Conservation (phyloP, 2,329 filamentous ascomycete genomes). For the Alternaria arborescens region DNA sequence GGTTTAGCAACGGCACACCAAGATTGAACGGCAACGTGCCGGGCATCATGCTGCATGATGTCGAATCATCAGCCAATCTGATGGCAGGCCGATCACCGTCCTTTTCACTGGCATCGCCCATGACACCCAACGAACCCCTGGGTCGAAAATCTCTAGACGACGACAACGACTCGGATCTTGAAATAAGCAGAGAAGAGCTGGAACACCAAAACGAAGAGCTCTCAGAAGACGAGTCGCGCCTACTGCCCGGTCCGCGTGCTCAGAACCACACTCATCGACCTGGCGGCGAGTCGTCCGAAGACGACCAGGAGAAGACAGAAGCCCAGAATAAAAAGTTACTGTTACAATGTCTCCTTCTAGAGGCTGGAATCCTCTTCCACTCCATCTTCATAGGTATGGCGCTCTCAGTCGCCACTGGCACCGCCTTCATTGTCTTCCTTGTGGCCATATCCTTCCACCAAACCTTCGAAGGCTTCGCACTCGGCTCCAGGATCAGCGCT, state of each 20-base stretch:
- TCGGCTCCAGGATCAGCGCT: conserved; percentile 74
- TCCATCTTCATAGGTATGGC: conserved; percentile 80
- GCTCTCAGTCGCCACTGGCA: conserved; percentile 71
- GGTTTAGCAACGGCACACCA: conserved; percentile 36
- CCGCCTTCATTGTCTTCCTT: conserved; percentile 71
- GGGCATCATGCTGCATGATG: conserved; percentile 44
- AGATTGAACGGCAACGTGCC: conserved; percentile 36
- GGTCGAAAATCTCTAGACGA: conserved; percentile 26
- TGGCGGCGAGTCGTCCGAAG: conserved; percentile 24
- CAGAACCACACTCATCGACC: conserved; percentile 28
- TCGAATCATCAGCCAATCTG: conserved; percentile 44
- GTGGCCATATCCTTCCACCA: conserved; percentile 77
- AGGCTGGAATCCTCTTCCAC: conserved; percentile 82
- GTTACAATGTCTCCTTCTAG: conserved; percentile 76
- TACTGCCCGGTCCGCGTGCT: conserved; percentile 36
- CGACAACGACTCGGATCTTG: conserved; percentile 41
- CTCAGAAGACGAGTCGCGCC: conserved; percentile 44
- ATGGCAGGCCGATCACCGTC: conserved; percentile 47
- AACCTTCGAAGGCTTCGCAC: conserved; percentile 73
- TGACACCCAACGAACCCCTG: conserved; percentile 19
- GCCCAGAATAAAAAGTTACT: conserved; percentile 68
- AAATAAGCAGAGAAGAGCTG: conserved; percentile 48
- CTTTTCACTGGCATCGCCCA: conserved; percentile 34
- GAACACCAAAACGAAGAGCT: conserved; percentile 35
- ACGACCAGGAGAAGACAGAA: conserved; percentile 43